A percentile compares a stretch with the other conserved stretches of the same genome.
phyloP scores from a whole-genome alignment of 768 basidiomycete genomes.

The Hygrocybe punicea region DNA sequence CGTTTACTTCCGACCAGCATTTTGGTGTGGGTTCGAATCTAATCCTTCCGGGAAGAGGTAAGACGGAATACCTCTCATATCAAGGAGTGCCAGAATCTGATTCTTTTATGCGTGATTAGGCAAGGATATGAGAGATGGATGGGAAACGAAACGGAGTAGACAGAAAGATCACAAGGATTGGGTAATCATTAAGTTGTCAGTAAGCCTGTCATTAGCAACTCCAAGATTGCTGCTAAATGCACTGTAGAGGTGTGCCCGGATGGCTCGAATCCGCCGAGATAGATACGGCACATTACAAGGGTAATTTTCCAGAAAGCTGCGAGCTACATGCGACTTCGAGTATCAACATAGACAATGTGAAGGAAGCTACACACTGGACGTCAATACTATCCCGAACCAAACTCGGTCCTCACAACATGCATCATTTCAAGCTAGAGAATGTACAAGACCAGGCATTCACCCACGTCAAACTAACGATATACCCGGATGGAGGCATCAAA shows the following conservation, averaged over 20 bases:
- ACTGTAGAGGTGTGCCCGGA: slow-evolving; percentile 67
- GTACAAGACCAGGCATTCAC: slow-evolving; percentile 58
- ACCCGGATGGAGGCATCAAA: slow-evolving; percentile 95
- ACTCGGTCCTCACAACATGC: slow-evolving; percentile 85
- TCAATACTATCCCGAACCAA: slow-evolving; percentile 71
- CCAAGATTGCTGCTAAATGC: not conserved
- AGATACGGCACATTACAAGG: slow-evolving; percentile 94
- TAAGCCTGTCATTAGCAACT: slow-evolving; percentile 11
- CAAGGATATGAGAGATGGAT: slow-evolving; percentile 95
- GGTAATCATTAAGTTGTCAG: slow-evolving; percentile 85
- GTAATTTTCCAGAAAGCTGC: slow-evolving; percentile 89
- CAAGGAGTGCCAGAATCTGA: not conserved
- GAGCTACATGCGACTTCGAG: slow-evolving; percentile 64
- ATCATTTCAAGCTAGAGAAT: slow-evolving; percentile 81
- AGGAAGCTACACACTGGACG: slow-evolving; percentile 60
- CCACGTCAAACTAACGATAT: slow-evolving; percentile 84
- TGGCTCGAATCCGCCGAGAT: slow-evolving; percentile 76
- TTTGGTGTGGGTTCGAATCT: slow-evolving; percentile 90
- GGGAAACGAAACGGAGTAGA: slow-evolving; percentile 94
- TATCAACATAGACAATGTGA: slow-evolving; percentile 38
- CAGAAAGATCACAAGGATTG: slow-evolving; percentile 82
- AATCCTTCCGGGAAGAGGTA: slow-evolving; percentile 79
- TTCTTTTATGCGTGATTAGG: slow-evolving; percentile 24
- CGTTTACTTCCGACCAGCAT: slow-evolving; percentile 89
- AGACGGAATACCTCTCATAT: not conserved